Conservation (phyloP, 352 stramenopile species). For the Globisporangium heterothallicum region DNA sequence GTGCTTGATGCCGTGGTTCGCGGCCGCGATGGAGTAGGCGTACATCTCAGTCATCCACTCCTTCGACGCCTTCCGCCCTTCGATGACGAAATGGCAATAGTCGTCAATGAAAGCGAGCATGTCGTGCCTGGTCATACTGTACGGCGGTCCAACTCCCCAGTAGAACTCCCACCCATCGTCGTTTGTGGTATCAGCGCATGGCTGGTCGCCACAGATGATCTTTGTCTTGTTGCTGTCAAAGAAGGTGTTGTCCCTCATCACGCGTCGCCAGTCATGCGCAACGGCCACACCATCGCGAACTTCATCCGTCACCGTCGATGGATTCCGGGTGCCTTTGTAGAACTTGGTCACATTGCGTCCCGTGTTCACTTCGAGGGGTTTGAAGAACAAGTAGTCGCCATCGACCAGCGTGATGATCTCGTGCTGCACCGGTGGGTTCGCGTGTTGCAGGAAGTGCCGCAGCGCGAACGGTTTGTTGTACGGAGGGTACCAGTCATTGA, state of each 20-base stretch:
- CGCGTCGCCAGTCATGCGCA: slow-evolving; percentile 12
- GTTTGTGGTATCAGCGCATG: background rate
- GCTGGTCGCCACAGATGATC: background rate
- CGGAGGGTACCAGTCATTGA: slow-evolving; percentile 32
- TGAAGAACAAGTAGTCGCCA: slow-evolving; percentile 5
- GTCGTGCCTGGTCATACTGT: slow-evolving; percentile 32
- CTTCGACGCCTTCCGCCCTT: slow-evolving; percentile 14
- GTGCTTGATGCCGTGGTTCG: slow-evolving; percentile 28
- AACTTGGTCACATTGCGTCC: slow-evolving; percentile 9
- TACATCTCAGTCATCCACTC: slow-evolving; percentile 33
- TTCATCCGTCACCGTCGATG: slow-evolving; percentile 9
- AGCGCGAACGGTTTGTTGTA: slow-evolving; percentile 52
- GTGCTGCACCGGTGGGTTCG: slow-evolving; percentile 31
- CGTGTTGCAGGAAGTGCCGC: slow-evolving; percentile 38
- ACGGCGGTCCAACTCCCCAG: slow-evolving; percentile 19
- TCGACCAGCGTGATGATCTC: slow-evolving; percentile 13
- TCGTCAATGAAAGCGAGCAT: slow-evolving; percentile 19
- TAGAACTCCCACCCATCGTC: slow-evolving; percentile 23
- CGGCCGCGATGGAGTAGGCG: slow-evolving; percentile 18
- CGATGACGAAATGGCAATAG: slow-evolving; percentile 21
- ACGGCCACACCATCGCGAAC: slow-evolving; percentile 17
- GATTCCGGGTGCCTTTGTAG: slow-evolving; percentile 18
- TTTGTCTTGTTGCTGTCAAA: slow-evolving; percentile 3
- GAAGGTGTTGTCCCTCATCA: slow-evolving; percentile 19
- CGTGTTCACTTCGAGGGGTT: slow-evolving; percentile 18